Base-by-base conservation (phyloP, 345 rosid genomes). In the Cardamine resedifolia region DNA sequence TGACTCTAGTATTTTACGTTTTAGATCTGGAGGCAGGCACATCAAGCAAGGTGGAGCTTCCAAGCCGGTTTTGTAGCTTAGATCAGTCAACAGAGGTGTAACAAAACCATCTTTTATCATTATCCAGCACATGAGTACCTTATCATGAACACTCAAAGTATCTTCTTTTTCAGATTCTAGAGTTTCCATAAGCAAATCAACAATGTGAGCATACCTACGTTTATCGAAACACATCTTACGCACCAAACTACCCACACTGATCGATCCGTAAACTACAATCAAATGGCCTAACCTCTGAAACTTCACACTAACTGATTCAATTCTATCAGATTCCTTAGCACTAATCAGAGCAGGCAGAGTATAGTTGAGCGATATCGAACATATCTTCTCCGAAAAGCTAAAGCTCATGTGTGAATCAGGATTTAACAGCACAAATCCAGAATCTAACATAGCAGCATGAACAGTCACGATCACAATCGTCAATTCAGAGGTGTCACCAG, bases 91-190 rank as follows among this genome's bases (percentile, higher is more conserved):
- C 64, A 88, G 67, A 14, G 89, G 89, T 59, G 80, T 79, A 5
- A 78, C 86, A 56, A 91, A 75, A 19, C 84, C 81, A 74, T 89
- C 88, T 69, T 87, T 87, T 9, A 85, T 86, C 44, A 61, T 64
- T 77, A 79, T 87, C 92, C 88, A 89, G 20, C 85, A 82, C 74
- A 81, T 76, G 50, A 82, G 82, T 33, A 80, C 78, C 57, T 74
- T 65, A 64, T 21, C 55, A 4, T 33, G 41, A 7, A 43, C 68
- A 62, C 58, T 60, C 33, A 19, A 12, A 45, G 36, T 30, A 28
- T 30, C 67, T 58, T 38, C 50, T 10, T 59, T 23, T 0, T 33
- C 57, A 23, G 34, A 45, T 21, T 45, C 9, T 6, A 21, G 9
- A 53, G 72, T 55, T 23, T 27, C 57, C 64, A 57, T 57, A 10